Base-by-base conservation (phyloP, 257 asterid genomes). In the Plantago major region DNA sequence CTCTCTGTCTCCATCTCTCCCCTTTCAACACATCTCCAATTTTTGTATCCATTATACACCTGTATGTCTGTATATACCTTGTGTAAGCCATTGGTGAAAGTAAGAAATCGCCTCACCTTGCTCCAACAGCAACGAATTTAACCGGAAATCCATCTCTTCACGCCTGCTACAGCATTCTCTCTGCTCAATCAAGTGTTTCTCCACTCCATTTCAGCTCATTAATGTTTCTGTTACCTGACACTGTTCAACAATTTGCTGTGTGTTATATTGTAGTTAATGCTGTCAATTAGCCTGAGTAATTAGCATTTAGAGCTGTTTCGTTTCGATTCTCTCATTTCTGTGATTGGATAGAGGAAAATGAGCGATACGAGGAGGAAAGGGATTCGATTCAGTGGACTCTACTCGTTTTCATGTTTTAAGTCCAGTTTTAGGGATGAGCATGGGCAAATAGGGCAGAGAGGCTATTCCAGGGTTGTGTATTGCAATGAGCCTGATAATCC, bases 401-500 rank as follows among this genome's bases (percentile, higher is more conserved):
- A 89, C 38, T 82, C 81, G 2, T 92, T 92, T 76, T 83, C 89
- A 7, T 92, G 97, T 67, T 73, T 78, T 15, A 77, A 66, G 64
- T 67, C 82, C 45, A 43, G 82, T 3, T 79, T 68, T 56, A 61
- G 78, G 15, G 94, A 83, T 16, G 84, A 82, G 37, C 96, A 89
- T 62, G 65, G 81, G 10, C 90, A 83, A 60, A 84, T 92, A 76
- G 99, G 99, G 74, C 83, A 77, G 67, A 79, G 80, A 75, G 99
- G 97, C 42, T 92, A 73, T 63, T 86, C 99, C 9, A 78, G 96
- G 69, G 73, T 81, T 33, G 97, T 92, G 64, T 73, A 80, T 60
- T 89, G 97, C 70, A 89, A 89, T 67, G 95, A 92, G 38, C 91
- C 99, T 15, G 97, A 87, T 72, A 77, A 64, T 22, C 69, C 65